phyloP scores from a whole-genome alignment of 73 alveolate species.

The Symbiodinium pilosum region DNA sequence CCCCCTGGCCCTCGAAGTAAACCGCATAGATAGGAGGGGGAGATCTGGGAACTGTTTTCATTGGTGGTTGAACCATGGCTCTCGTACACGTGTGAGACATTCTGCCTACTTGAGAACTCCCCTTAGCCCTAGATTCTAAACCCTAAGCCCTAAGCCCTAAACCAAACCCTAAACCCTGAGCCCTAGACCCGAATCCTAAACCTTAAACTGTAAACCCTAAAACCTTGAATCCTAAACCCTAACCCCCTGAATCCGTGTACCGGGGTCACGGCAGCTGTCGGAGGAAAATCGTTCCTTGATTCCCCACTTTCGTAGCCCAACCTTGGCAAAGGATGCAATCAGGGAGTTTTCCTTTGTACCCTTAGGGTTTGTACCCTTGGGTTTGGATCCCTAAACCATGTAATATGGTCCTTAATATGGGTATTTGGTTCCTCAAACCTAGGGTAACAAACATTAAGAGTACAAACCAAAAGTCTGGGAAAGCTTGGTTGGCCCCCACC shows the following conservation, averaged over 20 bases:
- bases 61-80: no score
- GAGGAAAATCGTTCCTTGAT: slow-evolving; percentile 34
- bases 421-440: no score
- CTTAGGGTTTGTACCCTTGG: not conserved
- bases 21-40: no score
- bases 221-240: not conserved
- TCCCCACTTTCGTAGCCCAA: slow-evolving; percentile 78
- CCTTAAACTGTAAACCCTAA: not conserved
- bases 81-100: not conserved
- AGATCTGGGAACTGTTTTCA: no score
- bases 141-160: not conserved
- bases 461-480: no score
- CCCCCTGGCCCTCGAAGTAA: not conserved
- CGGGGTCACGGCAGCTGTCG: slow-evolving; percentile 36
- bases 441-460: no score
- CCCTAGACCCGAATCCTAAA: not conserved
- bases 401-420: no score
- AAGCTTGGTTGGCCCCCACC: no score
- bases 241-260: not conserved
- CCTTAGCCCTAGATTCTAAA: not conserved
- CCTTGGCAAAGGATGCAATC: not conserved
- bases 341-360: not conserved
- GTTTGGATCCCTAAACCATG: not conserved
- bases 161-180: not conserved
- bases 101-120: not conserved